Evolutionary conservation across 345 rosid species (phyloP), one percentile per base, ranked within the genome.

Genomic region (Hibiscus syriacus): DNA sequence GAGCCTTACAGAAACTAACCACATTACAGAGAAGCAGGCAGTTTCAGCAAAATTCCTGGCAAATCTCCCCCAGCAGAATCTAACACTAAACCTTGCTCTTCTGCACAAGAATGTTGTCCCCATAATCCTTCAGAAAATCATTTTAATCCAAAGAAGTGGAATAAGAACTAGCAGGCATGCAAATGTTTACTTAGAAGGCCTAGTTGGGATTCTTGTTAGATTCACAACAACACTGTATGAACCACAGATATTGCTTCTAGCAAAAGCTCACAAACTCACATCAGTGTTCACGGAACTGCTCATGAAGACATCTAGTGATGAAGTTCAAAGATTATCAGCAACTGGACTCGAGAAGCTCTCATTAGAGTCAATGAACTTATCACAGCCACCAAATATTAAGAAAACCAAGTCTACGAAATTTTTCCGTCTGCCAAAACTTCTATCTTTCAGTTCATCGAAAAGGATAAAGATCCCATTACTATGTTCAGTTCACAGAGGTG

Each of bases 321-420:
- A 90, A 79, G 90, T 88, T 79, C 96, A 87, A 76, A 89, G 81
- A 83, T 68, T 90, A 66, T 83, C 92, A 20, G 98, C 97, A 12
- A 76, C 76, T 43, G 97, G 89, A 65, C 71, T 93, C 79, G 92
- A 87, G 78, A 86, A 90, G 75, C 87, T 90, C 70, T 92, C 97
- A 2, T 74, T 85, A 64, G 81, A 81, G 84, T 82, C 97, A 1
- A 73, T 72, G 68, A 79, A 70, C 64, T 76, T 90, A 71, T 90
- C 94, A 13, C 78, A 72, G 70, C 84, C 77, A 46, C 87, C 85
- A n/a, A 1, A 73, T 78, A 70, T 69, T 45, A 80, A 70, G 79
- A 74, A 23, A 80, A 64, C 78, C 7, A 92, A 81, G 66, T 72
- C 70, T 75, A 76, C 68, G 79, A 86, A 82, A 74, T 61, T 78